Base-by-base conservation (phyloP, 441 rosid genomes). In the Bocquillonia castaneifolia region DNA sequence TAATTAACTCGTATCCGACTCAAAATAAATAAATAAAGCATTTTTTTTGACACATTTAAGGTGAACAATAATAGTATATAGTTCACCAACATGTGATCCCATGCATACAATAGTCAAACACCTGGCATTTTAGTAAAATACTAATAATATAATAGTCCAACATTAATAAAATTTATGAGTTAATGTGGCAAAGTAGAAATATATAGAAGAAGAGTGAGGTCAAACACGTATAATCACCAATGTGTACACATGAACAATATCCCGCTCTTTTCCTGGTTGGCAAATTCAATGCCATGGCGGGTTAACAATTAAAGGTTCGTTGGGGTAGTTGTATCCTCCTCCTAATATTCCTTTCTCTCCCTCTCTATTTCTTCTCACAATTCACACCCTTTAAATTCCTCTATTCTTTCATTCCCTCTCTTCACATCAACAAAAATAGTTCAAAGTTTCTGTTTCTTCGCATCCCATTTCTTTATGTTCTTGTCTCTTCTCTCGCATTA, bases 241-340 rank as follows among this genome's bases (percentile, higher is more conserved):
- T 0, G 23, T 44, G 2, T 5, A 53, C 25, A 6, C 6, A 6
- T 4, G 3, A 1, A 3, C n/a, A 70, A 59, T 69, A 50, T 32
- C 70, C 66, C 23, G 55, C 68, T 48, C 34, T 12, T 72, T 65
- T 63, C 64, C 61, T 13, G 59, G 78, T 68, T 64, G 82, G 72
- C 80, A 55, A 74, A 78, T 79, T 79, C 36, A 81, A 77, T 77
- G 80, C 76, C 61, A 31, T 1, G 71, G 67, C 70, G 63, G 66
- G 59, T 60, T 67, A 67, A 67, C 82, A 70, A 79, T 82, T 78
- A 75, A 80, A 70, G 65, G 88, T 84, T 82, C 78, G 86, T 74
- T 81, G 85, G 86, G 82, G 86, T 81, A 17, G 85, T 78, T 83
- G 84, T 54, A 78, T 78, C 85, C 75, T 64, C 75, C 72, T 71